Conservation (phyloP, 257 asterid species). For the Jasminum sambac region DNA sequence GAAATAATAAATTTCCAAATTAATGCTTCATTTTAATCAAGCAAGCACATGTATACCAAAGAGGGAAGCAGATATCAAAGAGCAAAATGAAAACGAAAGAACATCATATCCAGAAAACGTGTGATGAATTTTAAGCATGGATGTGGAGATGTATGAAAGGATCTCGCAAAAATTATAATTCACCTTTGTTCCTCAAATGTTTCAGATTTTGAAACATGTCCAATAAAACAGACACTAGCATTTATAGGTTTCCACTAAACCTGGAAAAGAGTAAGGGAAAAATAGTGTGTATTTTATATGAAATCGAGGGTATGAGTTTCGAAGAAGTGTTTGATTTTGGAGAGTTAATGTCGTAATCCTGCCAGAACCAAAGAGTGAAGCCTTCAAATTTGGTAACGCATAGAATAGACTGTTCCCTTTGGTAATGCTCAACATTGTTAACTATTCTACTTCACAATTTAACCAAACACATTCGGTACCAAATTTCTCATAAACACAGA, state of each 20-base stretch:
- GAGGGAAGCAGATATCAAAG: neutral
- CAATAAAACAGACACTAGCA: neutral
- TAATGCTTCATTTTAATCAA: conserved; percentile 7
- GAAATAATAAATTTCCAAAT: conserved; percentile 20
- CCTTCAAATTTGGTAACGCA: conserved; percentile 16
- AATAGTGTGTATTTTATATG: neutral
- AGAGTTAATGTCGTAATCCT: neutral
- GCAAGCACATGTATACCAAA: neutral
- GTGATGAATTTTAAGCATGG: neutral
- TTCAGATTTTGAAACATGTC: neutral
- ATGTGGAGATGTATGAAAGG: neutral
- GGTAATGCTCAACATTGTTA: neutral
- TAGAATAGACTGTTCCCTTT: neutral
- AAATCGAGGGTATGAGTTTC: neutral
- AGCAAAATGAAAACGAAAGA: conserved; percentile 12
- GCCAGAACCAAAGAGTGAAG: neutral
- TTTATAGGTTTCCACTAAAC: neutral
- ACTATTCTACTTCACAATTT: conserved; percentile 8
- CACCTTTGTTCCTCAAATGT: conserved; percentile 6
- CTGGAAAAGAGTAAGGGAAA: neutral
- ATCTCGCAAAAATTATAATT: neutral
- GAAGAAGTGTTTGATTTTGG: conserved; percentile 9
- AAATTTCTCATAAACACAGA: conserved; percentile 11
- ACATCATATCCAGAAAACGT: conserved; percentile 14
- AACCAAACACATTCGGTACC: conserved; percentile 3